Evolutionary conservation across 2,329 filamentous ascomycete species (phyloP).

Genomic region (Periconia digitata): DNA sequence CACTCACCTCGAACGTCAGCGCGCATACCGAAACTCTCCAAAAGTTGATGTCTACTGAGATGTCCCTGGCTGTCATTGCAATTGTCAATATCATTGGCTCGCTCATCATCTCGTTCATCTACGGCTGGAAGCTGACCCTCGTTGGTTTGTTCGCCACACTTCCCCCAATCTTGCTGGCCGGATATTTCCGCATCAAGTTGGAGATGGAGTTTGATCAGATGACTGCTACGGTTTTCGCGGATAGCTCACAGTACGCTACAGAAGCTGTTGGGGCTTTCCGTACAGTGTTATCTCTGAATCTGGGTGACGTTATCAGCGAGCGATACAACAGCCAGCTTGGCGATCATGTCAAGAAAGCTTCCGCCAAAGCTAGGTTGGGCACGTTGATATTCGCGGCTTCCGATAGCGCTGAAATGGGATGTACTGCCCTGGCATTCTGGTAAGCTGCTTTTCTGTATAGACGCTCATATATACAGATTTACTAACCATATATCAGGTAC

Average conservation of each 20-base stretch:
- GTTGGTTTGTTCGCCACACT: slow-evolving; percentile 64
- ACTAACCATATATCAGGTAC: slow-evolving; percentile 22
- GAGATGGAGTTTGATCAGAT: slow-evolving; percentile 70
- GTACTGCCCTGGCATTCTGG: slow-evolving; percentile 64
- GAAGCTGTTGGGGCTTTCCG: slow-evolving; percentile 74
- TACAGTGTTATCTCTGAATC: slow-evolving; percentile 69
- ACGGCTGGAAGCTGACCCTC: slow-evolving; percentile 75
- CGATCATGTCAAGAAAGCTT: slow-evolving; percentile 61
- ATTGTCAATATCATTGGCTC: slow-evolving; percentile 67
- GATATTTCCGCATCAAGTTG: slow-evolving; percentile 55
- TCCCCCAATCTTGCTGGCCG: slow-evolving; percentile 53
- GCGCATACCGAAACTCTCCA: slow-evolving; percentile 62
- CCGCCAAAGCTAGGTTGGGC: slow-evolving; percentile 61
- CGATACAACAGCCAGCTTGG: slow-evolving; percentile 63
- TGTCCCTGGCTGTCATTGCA: slow-evolving; percentile 62
- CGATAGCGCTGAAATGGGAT: slow-evolving; percentile 66
- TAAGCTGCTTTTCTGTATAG: slow-evolving; percentile 23
- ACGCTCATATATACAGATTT: background rate
- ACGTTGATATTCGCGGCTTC: slow-evolving; percentile 69
- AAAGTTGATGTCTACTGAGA: slow-evolving; percentile 64
- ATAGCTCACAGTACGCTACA: slow-evolving; percentile 73
- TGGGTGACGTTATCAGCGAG: slow-evolving; percentile 65
- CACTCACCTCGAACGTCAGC: slow-evolving; percentile 59
- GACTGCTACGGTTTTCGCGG: slow-evolving; percentile 67
- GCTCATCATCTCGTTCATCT: slow-evolving; percentile 67